These are phyloP conservation scores for Eimeria zaria DNA, from an alignment of 169 alveolate genomes.

Conservation along the genomic window DNA sequence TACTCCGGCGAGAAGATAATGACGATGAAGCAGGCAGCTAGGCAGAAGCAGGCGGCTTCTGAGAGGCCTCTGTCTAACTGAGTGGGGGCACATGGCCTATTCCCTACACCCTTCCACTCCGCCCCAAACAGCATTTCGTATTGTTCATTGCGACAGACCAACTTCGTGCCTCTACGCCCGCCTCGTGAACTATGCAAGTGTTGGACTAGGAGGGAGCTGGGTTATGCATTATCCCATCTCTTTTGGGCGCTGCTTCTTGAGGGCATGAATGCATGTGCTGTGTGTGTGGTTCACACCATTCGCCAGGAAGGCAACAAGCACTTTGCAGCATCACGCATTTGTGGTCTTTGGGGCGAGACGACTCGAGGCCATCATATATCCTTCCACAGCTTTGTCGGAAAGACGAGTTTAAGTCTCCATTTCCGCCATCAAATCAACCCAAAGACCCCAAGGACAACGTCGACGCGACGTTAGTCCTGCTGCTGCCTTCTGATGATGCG, in stretches of 20 bases:
- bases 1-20: constrained; percentile 3
- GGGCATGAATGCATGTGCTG: constrained; percentile 33
- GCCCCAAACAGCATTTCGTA: constrained; percentile 3
- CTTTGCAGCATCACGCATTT: constrained; percentile 24
- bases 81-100: not conserved
- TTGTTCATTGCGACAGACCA: constrained; percentile 35
- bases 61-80: constrained; percentile 6
- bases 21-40: constrained; percentile 36
- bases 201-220: constrained; percentile 28
- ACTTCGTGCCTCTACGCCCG: constrained; percentile 34
- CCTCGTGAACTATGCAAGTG: constrained; percentile 32
- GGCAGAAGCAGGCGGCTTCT: constrained; percentile 42
- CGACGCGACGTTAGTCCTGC: constrained; percentile 52
- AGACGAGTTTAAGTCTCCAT: not conserved
- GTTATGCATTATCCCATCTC: not conserved
- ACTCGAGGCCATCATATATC: not conserved
- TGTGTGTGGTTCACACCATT: not conserved
- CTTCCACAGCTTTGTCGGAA: constrained; percentile 75
- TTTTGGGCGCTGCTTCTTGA: not conserved
- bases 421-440: constrained; percentile 18
- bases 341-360: constrained; percentile 34
- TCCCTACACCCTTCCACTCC: too few species aligned
- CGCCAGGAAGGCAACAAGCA: not conserved
- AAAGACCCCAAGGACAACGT: constrained; percentile 40
- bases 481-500: constrained; percentile 4